Evolutionary conservation across 495 filamentous ascomycete species (phyloP).

Genomic region (Penicillium goetzii): DNA sequence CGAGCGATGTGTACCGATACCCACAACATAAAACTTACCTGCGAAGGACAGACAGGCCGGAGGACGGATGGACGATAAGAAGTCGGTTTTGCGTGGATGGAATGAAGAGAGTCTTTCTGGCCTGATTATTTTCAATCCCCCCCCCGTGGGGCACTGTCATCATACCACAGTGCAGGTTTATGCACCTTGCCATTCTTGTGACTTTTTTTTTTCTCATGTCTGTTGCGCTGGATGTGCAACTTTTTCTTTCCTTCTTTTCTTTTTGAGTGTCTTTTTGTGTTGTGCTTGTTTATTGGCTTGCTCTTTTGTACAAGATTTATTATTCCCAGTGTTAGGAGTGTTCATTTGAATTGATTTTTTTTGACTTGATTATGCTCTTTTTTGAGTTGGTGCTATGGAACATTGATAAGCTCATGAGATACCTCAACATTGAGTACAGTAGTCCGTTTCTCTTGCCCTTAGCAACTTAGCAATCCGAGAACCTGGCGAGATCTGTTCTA

Average conservation of each 20-base stretch:
- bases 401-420: not conserved
- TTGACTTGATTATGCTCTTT: not conserved
- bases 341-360: constrained; percentile 1
- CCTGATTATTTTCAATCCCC: constrained; percentile 15
- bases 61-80: not conserved
- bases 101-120: constrained; percentile 18
- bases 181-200: constrained; percentile 22
- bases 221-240: constrained; percentile 20
- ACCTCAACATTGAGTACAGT: no score
- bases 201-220: constrained; percentile 18
- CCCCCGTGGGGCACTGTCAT: not conserved
- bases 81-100: constrained; percentile 10
- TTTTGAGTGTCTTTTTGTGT: constrained; percentile 4
- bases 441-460: no score
- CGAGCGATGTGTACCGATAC: constrained; percentile 37
- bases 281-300: not conserved
- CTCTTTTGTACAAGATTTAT: constrained; percentile 1
- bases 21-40: constrained; percentile 22
- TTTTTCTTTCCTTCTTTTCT: constrained; percentile 16
- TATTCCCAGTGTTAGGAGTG: constrained; percentile 1
- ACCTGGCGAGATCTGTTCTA: no score
- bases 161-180: not conserved
- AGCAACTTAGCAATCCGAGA: no score
- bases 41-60: constrained; percentile 12
- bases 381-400: not conserved